Percentiles rank a stretch among this genome's conserved stretches.
Conservation (phyloP, 768 basidiomycete genomes). For the Boletus eberwhitei region DNA sequence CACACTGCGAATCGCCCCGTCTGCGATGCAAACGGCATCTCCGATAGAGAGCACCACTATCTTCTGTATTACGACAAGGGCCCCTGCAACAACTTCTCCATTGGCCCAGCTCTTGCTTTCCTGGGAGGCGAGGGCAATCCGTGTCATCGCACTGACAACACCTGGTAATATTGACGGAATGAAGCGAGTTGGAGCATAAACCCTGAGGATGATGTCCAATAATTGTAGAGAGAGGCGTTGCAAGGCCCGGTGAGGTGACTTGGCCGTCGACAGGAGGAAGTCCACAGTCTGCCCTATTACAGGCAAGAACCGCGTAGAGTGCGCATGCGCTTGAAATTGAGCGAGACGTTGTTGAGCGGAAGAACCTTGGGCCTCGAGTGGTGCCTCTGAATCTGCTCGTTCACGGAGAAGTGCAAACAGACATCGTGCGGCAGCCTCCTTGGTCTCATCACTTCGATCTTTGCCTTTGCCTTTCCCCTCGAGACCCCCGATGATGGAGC, state of each 20-base stretch:
- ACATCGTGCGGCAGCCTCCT: slow-evolving; percentile 68
- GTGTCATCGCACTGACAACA: slow-evolving; percentile 72
- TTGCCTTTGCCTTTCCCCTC: slow-evolving; percentile 67
- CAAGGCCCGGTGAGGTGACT: slow-evolving; percentile 56
- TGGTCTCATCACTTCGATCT: slow-evolving; percentile 77
- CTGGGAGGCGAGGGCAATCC: slow-evolving; percentile 56
- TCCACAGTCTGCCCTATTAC: slow-evolving; percentile 82
- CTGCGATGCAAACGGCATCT: slow-evolving; percentile 61
- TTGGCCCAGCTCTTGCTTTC: slow-evolving; percentile 65
- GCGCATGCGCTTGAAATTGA: slow-evolving; percentile 39
- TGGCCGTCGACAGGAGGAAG: slow-evolving; percentile 57
- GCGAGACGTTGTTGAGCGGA: slow-evolving; percentile 33
- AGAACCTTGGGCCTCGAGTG: slow-evolving; percentile 24
- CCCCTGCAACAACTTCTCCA: slow-evolving; percentile 59
- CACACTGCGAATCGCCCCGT: slow-evolving; percentile 55
- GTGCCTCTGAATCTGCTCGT: slow-evolving; percentile 41
- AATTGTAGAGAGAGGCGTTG: slow-evolving; percentile 62
- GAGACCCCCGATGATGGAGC: slow-evolving; percentile 60
- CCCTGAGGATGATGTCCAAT: slow-evolving; percentile 48
- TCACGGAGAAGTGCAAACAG: slow-evolving; percentile 60
- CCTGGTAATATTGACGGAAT: slow-evolving; percentile 79
- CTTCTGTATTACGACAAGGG: slow-evolving; percentile 54
- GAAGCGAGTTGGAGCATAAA: slow-evolving; percentile 50
- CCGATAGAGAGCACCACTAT: slow-evolving; percentile 58
- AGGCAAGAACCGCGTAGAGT: slow-evolving; percentile 56